phyloP scores from a whole-genome alignment of 257 asterid species.

The Scutellaria baicalensis region DNA sequence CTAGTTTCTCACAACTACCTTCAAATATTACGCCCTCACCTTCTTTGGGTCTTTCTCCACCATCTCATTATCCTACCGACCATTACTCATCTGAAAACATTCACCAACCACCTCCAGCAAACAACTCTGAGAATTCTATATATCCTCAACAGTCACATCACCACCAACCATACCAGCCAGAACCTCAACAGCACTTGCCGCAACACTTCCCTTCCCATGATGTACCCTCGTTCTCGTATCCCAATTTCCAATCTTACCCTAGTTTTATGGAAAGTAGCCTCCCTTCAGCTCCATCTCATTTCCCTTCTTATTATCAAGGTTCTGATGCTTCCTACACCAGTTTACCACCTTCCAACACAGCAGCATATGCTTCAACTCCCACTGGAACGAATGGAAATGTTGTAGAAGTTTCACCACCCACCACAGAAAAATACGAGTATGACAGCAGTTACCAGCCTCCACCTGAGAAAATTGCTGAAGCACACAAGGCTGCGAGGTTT shows the following conservation, averaged over 20 bases:
- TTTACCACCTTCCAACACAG: conserved; percentile 29
- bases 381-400: conserved; percentile 35
- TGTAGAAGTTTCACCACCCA: conserved; percentile 36
- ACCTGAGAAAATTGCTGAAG: conserved; percentile 80
- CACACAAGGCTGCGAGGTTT: conserved; percentile 93
- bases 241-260: conserved; percentile 81
- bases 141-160: conserved; percentile 52
- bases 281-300: conserved; percentile 59
- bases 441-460: conserved; percentile 80
- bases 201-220: conserved; percentile 54
- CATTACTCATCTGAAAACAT: conserved; percentile 21
- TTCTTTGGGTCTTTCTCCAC: conserved; percentile 26
- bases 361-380: conserved; percentile 35
- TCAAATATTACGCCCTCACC: conserved; percentile 28
- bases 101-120: conserved; percentile 41
- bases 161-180: conserved; percentile 37
- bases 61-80: conserved; percentile 22
- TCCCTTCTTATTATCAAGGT: conserved; percentile 60
- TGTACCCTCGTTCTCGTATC: conserved; percentile 33
- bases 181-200: conserved; percentile 37
- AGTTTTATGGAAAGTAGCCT: conserved; percentile 71
- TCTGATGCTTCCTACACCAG: conserved; percentile 45
- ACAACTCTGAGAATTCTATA: conserved; percentile 32
- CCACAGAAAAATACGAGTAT: conserved; percentile 38
- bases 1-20: conserved; percentile 29